Evolutionary conservation across 2,329 filamentous ascomycete genomes (phyloP), one percentile per base, ranked within the genome.

Genomic region (Sporothrix globosa): DNA sequence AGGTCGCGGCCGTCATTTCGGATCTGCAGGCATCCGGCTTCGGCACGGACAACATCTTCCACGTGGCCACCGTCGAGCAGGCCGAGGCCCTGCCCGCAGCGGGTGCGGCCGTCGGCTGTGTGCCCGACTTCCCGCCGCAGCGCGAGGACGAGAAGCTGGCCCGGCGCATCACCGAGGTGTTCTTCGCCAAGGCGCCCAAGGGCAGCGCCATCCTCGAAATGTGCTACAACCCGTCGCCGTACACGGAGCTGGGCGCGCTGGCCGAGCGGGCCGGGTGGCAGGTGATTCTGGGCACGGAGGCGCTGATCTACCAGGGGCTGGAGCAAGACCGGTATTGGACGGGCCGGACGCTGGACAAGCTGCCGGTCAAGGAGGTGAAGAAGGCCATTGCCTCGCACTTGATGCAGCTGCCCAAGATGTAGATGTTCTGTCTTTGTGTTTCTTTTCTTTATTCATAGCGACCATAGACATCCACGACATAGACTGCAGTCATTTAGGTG

Each of bases 171-270:
- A 78, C 85, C 0, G 83, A 87, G 75, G 78, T 50, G 4, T 68
- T 72, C 7, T n/a, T 71, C 6, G 11, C 13, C 13, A 82, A 82
- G 78, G 76, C 82, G 41, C 80, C 85, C 72, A 90, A 90, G 79
- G 91, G 34, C 34, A 6, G 90, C 7, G 88, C 88, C 7, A 86
- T 94, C 70, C 78, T 94, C 72, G 91, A 94, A 79, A 94, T 95
- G 91, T 93, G 91, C 82, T 94, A 94, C 78, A 92, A 93, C 77
- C 92, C 92, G 0, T 82, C 84, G 2, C 89, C 90, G 0, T 89
- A 86, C 78, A 94, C 92, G 0, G 83, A 86, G 74, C 86, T 93
- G 65, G 88, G 87, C 0, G 84, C 83, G 56, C 75, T 93, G 54
- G 87, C 89, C 0, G 83, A 87, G 75, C 79, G 81, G 2, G 82